Percentiles rank a stretch among this genome's conserved stretches.
phyloP scores from a whole-genome alignment of 1,284 basidiomycete species.

The Tilletiopsis washingtonensis region DNA sequence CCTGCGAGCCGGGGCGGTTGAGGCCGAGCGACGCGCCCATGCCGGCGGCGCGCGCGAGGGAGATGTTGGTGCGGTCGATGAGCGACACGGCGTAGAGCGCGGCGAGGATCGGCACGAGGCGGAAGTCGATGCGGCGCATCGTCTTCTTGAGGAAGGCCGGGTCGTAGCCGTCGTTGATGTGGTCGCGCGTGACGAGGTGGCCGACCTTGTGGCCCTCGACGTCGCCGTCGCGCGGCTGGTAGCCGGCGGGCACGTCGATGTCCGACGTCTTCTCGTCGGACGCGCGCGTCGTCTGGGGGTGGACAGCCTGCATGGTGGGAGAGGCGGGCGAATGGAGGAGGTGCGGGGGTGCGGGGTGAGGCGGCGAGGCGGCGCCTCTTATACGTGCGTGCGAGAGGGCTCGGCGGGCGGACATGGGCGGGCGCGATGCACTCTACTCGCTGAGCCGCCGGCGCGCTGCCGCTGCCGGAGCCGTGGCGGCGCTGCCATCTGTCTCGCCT shows the following conservation, averaged over 20 bases:
- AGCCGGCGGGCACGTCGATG: neutral
- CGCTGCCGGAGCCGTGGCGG: too few species aligned
- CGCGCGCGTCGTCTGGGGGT: neutral
- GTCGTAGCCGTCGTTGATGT: constrained; percentile 30
- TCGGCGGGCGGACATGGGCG: too few species aligned
- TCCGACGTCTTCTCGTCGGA: neutral
- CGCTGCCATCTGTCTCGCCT: too few species aligned
- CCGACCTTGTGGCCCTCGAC: neutral
- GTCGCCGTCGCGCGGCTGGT: neutral
- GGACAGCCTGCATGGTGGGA: neutral
- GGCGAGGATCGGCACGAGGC: constrained; percentile 47
- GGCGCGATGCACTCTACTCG: too few species aligned
- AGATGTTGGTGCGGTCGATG: constrained; percentile 29
- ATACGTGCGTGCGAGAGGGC: too few species aligned
- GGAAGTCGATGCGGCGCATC: constrained; percentile 43
- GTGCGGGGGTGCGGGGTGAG: too few species aligned
- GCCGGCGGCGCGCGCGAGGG: constrained; percentile 32
- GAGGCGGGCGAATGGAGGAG: too few species aligned
- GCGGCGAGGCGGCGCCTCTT: too few species aligned
- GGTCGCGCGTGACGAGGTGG: constrained; percentile 1
- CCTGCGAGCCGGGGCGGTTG: constrained; percentile 22
- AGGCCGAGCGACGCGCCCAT: constrained; percentile 28
- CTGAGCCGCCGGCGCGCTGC: too few species aligned
- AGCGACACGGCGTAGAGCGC: constrained; percentile 46
- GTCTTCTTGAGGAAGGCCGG: constrained; percentile 22